A percentile compares a stretch with the other conserved stretches of the same genome.
Evolutionary conservation across 2,329 filamentous ascomycete species (phyloP).

Genomic region (Venturia effusa): DNA sequence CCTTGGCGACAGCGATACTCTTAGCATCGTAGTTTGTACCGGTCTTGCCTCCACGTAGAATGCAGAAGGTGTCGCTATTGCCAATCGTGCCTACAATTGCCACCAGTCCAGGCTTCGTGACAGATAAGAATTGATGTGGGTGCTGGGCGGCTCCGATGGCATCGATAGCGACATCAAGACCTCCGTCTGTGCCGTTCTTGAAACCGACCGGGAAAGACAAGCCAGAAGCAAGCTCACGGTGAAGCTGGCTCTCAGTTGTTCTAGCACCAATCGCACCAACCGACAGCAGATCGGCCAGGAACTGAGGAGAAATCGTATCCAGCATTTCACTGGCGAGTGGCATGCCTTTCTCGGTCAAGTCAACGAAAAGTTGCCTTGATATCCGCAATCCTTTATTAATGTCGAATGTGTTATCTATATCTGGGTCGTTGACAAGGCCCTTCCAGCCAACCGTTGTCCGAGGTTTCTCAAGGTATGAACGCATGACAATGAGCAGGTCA

Average conservation of each 20-base stretch:
- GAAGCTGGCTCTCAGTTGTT: conserved; percentile 91
- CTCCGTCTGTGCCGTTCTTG: conserved; percentile 98
- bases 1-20: conserved; percentile 76
- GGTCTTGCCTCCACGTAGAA: conserved; percentile 81
- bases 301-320: conserved; percentile 96
- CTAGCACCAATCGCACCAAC: conserved; percentile 91
- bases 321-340: conserved; percentile 96
- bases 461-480: conserved; percentile 96
- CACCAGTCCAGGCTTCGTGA: conserved; percentile 91
- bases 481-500: conserved; percentile 92
- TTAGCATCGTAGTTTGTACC: conserved; percentile 88
- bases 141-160: conserved; percentile 88
- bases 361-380: conserved; percentile 82
- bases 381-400: conserved; percentile 94
- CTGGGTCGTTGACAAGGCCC: conserved; percentile 95
- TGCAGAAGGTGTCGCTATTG: conserved; percentile 96
- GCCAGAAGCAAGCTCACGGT: conserved; percentile 87
- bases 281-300: conserved; percentile 82
- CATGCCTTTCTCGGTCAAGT: conserved; percentile 86
- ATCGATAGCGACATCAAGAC: conserved; percentile 80
- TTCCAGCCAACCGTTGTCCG: conserved; percentile 98
- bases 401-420: conserved; percentile 96
- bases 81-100: conserved; percentile 90
- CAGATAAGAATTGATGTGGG: conserved; percentile 92
- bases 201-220: conserved; percentile 96